These are phyloP conservation scores for Groenewaldozyma tartarivorans DNA, from an alignment of 805 yeast genomes.

Conservation along the genomic window DNA sequence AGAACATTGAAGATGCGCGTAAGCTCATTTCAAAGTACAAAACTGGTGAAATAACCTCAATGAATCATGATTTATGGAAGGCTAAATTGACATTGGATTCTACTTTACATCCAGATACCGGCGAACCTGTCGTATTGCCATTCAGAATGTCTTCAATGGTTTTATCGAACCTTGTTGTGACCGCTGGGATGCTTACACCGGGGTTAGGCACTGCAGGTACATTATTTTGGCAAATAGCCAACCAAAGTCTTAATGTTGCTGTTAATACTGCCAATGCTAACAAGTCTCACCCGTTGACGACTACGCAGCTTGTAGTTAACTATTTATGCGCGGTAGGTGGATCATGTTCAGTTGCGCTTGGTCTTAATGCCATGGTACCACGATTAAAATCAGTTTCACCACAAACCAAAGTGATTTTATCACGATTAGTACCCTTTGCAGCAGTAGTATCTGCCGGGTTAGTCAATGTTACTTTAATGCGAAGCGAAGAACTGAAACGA, in stretches of 20 bases:
- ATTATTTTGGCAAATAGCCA: slow-evolving; percentile 94
- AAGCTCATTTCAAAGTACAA: slow-evolving; percentile 59
- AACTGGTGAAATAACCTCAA: slow-evolving; percentile 48
- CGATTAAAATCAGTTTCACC: slow-evolving; percentile 63
- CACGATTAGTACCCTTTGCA: slow-evolving; percentile 93
- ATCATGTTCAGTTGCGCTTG: slow-evolving; percentile 91
- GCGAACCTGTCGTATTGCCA: slow-evolving; percentile 84
- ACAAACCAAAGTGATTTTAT: slow-evolving; percentile 56
- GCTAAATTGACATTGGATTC: slow-evolving; percentile 85
- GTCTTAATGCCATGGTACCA: slow-evolving; percentile 87
- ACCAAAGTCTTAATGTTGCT: slow-evolving; percentile 94
- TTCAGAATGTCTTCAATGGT: slow-evolving; percentile 97
- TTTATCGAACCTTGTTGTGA: slow-evolving; percentile 83
- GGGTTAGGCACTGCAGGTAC: slow-evolving; percentile 85
- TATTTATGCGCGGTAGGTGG: slow-evolving; percentile 87
- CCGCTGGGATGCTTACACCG: slow-evolving; percentile 97
- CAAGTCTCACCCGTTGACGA: slow-evolving; percentile 84
- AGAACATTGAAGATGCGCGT: slow-evolving; percentile 57
- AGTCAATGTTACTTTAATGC: slow-evolving; percentile 92
- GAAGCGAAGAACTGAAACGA: slow-evolving; percentile 81
- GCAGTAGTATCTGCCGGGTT: slow-evolving; percentile 98
- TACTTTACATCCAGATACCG: slow-evolving; percentile 93
- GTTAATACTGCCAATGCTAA: slow-evolving; percentile 94
- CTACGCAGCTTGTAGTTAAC: slow-evolving; percentile 65
- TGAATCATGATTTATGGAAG: slow-evolving; percentile 80